phyloP scores from a whole-genome alignment of 164 flowering plant species.

The Tetrastigma voinierianum region DNA sequence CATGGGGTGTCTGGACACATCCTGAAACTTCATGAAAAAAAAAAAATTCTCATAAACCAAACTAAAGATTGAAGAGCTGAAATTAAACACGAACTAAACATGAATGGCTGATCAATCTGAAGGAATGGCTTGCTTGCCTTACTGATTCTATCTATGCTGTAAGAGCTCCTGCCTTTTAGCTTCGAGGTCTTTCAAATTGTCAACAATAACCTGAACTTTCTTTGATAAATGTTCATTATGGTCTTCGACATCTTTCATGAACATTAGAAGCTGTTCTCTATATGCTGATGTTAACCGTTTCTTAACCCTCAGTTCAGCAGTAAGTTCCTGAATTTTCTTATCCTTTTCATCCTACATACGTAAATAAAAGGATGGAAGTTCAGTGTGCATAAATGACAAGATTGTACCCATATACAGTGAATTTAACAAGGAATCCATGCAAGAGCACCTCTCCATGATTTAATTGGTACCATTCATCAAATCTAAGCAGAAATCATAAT shows the following conservation, averaged over 20 bases:
- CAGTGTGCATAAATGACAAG: background rate
- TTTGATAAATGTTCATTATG: constrained; percentile 29
- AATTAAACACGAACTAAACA: too few relatives aligned
- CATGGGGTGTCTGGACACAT: too few relatives aligned
- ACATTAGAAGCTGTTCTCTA: constrained; percentile 27
- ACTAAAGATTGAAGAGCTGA: too few relatives aligned
- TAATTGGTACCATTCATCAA: too few relatives aligned
- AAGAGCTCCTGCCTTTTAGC: constrained; percentile 10
- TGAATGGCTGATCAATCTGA: too few relatives aligned
- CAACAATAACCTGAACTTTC: constrained; percentile 23
- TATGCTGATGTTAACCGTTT: constrained; percentile 29
- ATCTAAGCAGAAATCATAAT: too few relatives aligned
- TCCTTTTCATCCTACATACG: constrained; percentile 38
- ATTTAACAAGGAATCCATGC: background rate
- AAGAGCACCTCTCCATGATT: background rate
- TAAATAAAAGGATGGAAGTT: background rate
- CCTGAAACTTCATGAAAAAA: too few relatives aligned
- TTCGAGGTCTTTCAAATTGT: constrained; percentile 30
- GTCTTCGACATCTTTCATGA: constrained; percentile 37
- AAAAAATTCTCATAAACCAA: too few relatives aligned
- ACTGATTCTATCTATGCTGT: too few relatives aligned
- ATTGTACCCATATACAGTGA: background rate
- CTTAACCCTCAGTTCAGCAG: constrained; percentile 27
- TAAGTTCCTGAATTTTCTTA: constrained; percentile 35
- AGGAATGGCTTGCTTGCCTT: too few relatives aligned